Base-by-base conservation (phyloP, 768 basidiomycete species). In the Lactifluus echinatus region DNA sequence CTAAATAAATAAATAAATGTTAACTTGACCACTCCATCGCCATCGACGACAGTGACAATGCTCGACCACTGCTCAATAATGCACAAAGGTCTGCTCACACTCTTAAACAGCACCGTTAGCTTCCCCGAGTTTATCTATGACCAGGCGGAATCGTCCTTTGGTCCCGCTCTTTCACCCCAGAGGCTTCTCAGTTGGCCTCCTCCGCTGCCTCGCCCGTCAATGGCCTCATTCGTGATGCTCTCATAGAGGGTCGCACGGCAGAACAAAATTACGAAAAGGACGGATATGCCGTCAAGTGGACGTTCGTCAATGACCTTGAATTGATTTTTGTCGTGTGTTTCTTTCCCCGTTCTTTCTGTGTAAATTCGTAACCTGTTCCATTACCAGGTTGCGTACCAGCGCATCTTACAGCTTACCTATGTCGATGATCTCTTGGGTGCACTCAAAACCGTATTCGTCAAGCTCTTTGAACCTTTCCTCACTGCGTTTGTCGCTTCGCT, bases 11-110 rank as follows among this genome's bases (percentile, higher is more conserved):
- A 61, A 59, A 53, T 23, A 42, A 46, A 42, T 19, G 19, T 19
- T 12, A 19, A 7, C n/a, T 10, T 10, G 17, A n/a, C 17, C n/a
- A 17, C 17, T 39, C 4, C 19, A 37, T 26, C 17, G 19, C 19
- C 33, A 15, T 10, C n/a, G 4, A 31, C 17, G 7, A 21, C 34
- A 11, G 19, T 14, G 39, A 56, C 60, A 55, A 96, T 96, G 93
- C 82, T 96, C 57, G 94, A 97, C 73, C 89, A 93, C 71, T 91
- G 93, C 70, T 93, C 92, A 28, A 95, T 97, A 66, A 91, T 91
- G 8, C 92, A 93, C 71, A 90, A 90, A 80, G 92, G 93, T 87
- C 48, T 29, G 58, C 48, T 44, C 23, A 7, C 36, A 54, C 46
- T 14, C 11, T 40, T 34, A 37, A 26, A 42, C 42, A 24, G 21